phyloP scores from a whole-genome alignment of 805 yeast species.

The Starmerella potacharoeniae region DNA sequence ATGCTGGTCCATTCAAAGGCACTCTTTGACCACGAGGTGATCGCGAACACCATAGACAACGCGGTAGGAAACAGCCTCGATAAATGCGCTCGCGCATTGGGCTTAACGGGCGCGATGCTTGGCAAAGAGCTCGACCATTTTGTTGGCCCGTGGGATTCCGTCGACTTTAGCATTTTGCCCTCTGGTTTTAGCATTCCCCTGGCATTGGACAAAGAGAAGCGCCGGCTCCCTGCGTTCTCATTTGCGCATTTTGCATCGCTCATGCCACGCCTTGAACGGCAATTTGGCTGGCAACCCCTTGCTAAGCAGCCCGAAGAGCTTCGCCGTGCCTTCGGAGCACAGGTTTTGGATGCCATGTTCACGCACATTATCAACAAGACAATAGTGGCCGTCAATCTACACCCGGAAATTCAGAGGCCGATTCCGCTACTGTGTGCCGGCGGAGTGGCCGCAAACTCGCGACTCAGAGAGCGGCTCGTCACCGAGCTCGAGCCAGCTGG shows the following conservation, averaged over 20 bases:
- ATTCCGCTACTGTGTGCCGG: slow-evolving; percentile 59
- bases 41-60: slow-evolving; percentile 68
- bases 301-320: slow-evolving; percentile 15
- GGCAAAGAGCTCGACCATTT: slow-evolving; percentile 70
- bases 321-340: slow-evolving; percentile 20
- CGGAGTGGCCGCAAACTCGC: slow-evolving; percentile 76
- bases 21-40: slow-evolving; percentile 54
- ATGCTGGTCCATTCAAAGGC: slow-evolving; percentile 61
- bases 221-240: slow-evolving; percentile 45
- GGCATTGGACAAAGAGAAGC: slow-evolving; percentile 41
- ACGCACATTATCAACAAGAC: slow-evolving; percentile 61
- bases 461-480: slow-evolving; percentile 24
- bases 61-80: slow-evolving; percentile 93
- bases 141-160: slow-evolving; percentile 30
- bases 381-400: slow-evolving; percentile 35
- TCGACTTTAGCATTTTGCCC: slow-evolving; percentile 15
- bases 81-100: slow-evolving; percentile 80
- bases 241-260: slow-evolving; percentile 66
- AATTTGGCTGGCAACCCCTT: slow-evolving; percentile 13
- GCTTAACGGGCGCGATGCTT: slow-evolving; percentile 68
- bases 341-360: slow-evolving; percentile 54
- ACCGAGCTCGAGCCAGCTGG: slow-evolving; percentile 9
- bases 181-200: slow-evolving; percentile 31
- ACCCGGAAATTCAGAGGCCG: slow-evolving; percentile 23
- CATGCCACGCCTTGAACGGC: slow-evolving; percentile 30